Percentiles rank a stretch among this genome's conserved stretches.
These are phyloP conservation scores for Stachybotrys chartarum DNA, from an alignment of 2,329 filamentous ascomycete genomes.

Conservation along the genomic window DNA sequence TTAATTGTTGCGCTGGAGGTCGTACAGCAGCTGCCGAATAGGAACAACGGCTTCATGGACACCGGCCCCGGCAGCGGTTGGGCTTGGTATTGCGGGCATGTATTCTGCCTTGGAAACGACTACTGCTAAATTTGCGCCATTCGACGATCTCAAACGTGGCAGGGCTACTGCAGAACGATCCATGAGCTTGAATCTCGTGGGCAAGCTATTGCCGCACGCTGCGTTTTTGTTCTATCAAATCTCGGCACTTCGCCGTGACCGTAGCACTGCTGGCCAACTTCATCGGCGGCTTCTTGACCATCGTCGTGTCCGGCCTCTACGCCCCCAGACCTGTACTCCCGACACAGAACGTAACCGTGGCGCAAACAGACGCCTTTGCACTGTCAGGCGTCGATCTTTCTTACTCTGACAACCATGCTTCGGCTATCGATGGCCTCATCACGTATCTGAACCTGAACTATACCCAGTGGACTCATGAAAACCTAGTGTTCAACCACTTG, in stretches of 20 bases:
- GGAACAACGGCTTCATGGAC: constrained; percentile 14
- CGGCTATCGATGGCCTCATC: constrained; percentile 16
- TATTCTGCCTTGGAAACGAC: constrained; percentile 12
- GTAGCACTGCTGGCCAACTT: constrained; percentile 12
- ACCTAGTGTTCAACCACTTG: constrained; percentile 17
- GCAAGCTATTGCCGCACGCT: constrained; percentile 13
- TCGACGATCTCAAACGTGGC: constrained; percentile 11
- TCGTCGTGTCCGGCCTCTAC: constrained; percentile 17
- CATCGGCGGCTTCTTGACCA: constrained; percentile 11
- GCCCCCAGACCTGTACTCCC: constrained; percentile 14
- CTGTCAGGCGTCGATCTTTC: constrained; percentile 12
- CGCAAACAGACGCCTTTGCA: constrained; percentile 17
- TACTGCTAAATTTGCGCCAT: constrained; percentile 14
- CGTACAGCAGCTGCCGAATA: constrained; percentile 15
- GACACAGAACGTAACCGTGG: constrained; percentile 13
- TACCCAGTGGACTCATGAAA: constrained; percentile 21
- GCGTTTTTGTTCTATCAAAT: constrained; percentile 10
- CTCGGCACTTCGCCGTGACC: constrained; percentile 13
- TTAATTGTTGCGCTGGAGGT: constrained; percentile 12
- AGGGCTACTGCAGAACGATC: constrained; percentile 9
- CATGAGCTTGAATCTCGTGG: constrained; percentile 11
- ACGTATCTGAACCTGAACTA: constrained; percentile 18
- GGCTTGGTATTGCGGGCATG: constrained; percentile 11
- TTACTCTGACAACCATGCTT: constrained; percentile 12
- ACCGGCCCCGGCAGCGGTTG: constrained; percentile 7